Conservation (phyloP, 345 rosid species). For the Sonneratia alba region DNA sequence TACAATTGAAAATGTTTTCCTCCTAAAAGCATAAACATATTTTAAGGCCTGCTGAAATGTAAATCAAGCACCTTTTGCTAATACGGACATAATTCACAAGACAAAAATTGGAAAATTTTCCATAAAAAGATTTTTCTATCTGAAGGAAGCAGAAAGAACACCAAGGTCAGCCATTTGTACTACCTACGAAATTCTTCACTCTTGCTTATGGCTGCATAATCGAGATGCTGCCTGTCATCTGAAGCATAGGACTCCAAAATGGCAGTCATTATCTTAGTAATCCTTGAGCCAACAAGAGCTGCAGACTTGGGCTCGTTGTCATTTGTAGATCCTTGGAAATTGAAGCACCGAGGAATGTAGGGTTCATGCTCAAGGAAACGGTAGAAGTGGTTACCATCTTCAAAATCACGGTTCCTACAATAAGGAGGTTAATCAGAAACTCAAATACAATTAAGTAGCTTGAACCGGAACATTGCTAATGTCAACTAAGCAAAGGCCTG, state of each 20-base stretch:
- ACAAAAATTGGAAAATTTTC: no score
- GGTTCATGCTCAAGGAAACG: conserved; percentile 87
- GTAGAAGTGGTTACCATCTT: conserved; percentile 69
- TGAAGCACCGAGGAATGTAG: conserved; percentile 51
- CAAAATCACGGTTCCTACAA: conserved; percentile 68
- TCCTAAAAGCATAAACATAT: background rate
- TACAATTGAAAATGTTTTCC: background rate
- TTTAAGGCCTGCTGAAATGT: background rate
- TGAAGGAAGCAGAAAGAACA: background rate
- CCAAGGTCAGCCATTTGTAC: background rate
- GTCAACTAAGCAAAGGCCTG: background rate
- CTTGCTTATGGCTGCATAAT: conserved; percentile 50
- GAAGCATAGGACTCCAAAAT: conserved; percentile 68
- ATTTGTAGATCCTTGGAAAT: conserved; percentile 46
- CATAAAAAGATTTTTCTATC: no score
- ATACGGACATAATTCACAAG: background rate
- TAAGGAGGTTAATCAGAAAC: background rate
- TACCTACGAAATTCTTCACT: conserved; percentile 88
- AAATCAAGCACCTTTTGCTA: background rate
- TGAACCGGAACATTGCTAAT: background rate
- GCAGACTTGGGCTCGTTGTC: conserved; percentile 55
- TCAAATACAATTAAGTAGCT: background rate
- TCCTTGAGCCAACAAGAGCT: conserved; percentile 31
- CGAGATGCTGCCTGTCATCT: conserved; percentile 47
- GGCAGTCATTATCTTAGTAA: conserved; percentile 68